A percentile compares a stretch with the other conserved stretches of the same genome.
phyloP scores from a whole-genome alignment of 2,329 filamentous ascomycete genomes.

The Xylaria sp. region DNA sequence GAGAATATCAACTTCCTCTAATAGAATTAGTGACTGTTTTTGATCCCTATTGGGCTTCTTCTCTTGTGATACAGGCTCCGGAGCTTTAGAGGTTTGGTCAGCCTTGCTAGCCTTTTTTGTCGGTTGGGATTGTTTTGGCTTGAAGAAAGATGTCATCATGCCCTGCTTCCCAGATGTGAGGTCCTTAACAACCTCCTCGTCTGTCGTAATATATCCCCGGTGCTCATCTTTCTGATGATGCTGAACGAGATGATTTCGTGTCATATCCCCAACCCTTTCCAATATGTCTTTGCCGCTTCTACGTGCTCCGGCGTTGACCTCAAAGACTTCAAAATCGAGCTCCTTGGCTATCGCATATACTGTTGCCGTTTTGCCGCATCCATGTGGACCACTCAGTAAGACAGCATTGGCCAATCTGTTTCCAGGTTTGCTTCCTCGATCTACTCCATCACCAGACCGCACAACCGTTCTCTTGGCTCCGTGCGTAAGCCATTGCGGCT shows the following conservation, averaged over 20 bases:
- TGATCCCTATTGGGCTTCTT: constrained; percentile 64
- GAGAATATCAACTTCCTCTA: constrained; percentile 93
- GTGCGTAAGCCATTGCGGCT: constrained; percentile 59
- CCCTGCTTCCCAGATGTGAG: constrained; percentile 77
- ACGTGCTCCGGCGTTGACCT: constrained; percentile 86
- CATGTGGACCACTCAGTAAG: constrained; percentile 88
- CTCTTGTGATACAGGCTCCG: constrained; percentile 35
- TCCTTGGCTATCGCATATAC: constrained; percentile 94
- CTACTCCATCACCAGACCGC: constrained; percentile 49
- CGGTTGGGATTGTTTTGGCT: constrained; percentile 55
- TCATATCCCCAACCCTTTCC: constrained; percentile 96
- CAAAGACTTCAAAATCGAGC: constrained; percentile 91
- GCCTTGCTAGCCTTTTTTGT: constrained; percentile 48
- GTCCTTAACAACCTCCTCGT: constrained; percentile 64
- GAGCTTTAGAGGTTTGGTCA: constrained; percentile 15
- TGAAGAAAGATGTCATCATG: constrained; percentile 85
- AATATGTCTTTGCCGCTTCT: constrained; percentile 89
- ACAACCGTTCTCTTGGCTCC: constrained; percentile 65
- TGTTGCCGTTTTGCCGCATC: constrained; percentile 92
- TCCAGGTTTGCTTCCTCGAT: constrained; percentile 52
- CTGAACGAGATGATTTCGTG: constrained; percentile 87
- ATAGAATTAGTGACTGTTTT: constrained; percentile 91
- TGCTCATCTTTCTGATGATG: constrained; percentile 54
- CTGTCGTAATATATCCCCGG: constrained; percentile 47
- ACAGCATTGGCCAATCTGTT: constrained; percentile 75